Evolutionary conservation across 805 yeast species (phyloP), one percentile per base, ranked within the genome.

Genomic region (Ogataea polymorpha): DNA sequence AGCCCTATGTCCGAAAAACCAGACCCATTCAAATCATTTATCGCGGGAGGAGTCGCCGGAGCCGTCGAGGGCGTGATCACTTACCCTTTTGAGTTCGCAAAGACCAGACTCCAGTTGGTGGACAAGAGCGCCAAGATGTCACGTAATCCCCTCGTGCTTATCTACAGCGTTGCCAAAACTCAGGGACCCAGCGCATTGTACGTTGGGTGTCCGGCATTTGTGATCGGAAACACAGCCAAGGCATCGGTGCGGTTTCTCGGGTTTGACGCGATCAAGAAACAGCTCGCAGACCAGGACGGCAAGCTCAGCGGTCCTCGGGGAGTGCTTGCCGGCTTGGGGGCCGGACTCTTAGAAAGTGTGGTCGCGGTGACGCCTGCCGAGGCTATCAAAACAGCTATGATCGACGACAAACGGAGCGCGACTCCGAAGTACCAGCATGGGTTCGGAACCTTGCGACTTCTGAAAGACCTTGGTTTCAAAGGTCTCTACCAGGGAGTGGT

Each of bases 11-110:
- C 34, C 13, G 54, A 52, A 25, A 59, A 74, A 58, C 76, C 79
- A 11, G 91, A 84, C 59, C 91, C 93, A 2, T 56, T 76, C 46
- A 80, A 84, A 55, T 87, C 97, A 2, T 88, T 91, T 56, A 70
- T 90, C 20, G 98, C 96, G 6, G 99, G 99, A 42, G 96, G 97
- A 39, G 73, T 86, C 0, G 99, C 98, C 0, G 99, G 98, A 43
- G 98, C 96, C 18, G 80, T 90, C 23, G 99, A 91, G 66, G 96
- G 96, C 24, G 79, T 79, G 28, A 74, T 86, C 33, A 91, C 98
- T 0, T 91, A 89, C 62, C 99, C 99, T 3, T 93, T 93, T 63
- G 99, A 91, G 63, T 91, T 90, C 67, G 96, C 98, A 33, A 91
- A 91, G 60, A 91, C 99, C 3, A 71, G 98, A 48, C 70, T 93